Base-by-base conservation (phyloP, 768 basidiomycete genomes). In the Lyophyllum semitale region DNA sequence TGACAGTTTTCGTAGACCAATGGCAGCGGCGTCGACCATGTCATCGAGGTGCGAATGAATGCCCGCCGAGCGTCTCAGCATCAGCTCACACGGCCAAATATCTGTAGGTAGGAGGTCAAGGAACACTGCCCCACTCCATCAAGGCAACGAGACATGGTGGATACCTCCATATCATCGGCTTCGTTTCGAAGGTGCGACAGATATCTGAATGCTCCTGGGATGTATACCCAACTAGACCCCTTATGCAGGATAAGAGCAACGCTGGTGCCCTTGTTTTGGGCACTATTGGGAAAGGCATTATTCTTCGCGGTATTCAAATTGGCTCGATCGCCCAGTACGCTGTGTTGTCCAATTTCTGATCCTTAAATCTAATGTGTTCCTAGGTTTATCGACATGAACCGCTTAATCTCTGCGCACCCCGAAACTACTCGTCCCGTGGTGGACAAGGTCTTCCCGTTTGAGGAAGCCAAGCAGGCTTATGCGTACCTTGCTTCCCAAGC, bases 291-390 rank as follows among this genome's bases (percentile, higher is more conserved):
- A 79, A 73, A 57, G 73, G 72, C 2, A 68, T 25, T 71, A 79
- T n/a, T n/a, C n/a, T n/a, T n/a, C n/a, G n/a, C n/a, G n/a, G n/a
- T n/a, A n/a, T n/a, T n/a, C n/a, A n/a, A 30, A 73, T 85, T 49
- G 85, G 84, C 29, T 80, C 81, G 11, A 75, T 83, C n/a, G 70
- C 76, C n/a, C 82, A 84, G 81, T 83, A 61, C 40, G 80, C 70
- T 13, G 2, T 13, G 13, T 49, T 26, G 4, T 26, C 23, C 2
- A 27, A n/a, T 8, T 1, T 6, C 22, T 0, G 48, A 7, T 1
- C 18, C 17, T 12, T 30, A 18, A 12, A 12, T 12, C 27, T 18
- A 12, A 23, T 23, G 4, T 26, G 9, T 45, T 13, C 8, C 4
- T 35, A 83, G 79, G 57, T 85, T 86, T 58, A 74, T 77, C 38